Evolutionary conservation across 2,329 filamentous ascomycete genomes (phyloP), one percentile per base, ranked within the genome.

Genomic region (Setomelanomma holmii): DNA sequence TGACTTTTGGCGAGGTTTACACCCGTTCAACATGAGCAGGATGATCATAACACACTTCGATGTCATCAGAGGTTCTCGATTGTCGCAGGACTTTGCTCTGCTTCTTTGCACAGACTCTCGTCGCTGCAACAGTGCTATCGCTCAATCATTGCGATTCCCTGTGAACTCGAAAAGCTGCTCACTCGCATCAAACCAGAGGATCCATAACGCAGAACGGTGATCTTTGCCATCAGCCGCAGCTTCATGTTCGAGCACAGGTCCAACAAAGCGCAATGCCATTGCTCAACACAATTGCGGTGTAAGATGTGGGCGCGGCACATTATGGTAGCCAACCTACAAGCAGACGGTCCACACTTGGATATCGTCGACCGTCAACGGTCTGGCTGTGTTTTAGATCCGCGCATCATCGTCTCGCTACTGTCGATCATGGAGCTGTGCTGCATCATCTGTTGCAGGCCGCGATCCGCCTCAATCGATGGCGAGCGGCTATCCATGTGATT

Each of bases 401-500:
- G 45, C 56, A 56, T 60, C 54, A 48, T 39, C 50, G 45, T 53
- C 33, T 56, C 53, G 44, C 47, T 50, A 47, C 50, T 34, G 34
- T 51, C 27, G n/a, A 45, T 22, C 39, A 40, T 35, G 38, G 21
- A 30, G 50, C 53, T 56, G 45, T 48, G 48, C 39, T 60, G 52
- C 52, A 58, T 60, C 50, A 38, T 62, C 51, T 56, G 20, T 54
- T 19, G 36, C 44, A 43, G 40, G 42, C 55, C 53, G 54, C 53
- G 59, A 52, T 56, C 60, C 58, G 60, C 64, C 56, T 63, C 54
- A 60, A 35, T 52, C 14, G 24, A 7, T 8, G 53, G 48, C 21
- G 24, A 41, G 48, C 51, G 44, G 40, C 40, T 50, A 38, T 47
- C 56, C 55, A 38, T 56, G 58, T 54, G 50, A 62, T 57, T 49